A percentile compares a stretch with the other conserved stretches of the same genome.
Evolutionary conservation across 768 basidiomycete species (phyloP).

Genomic region (Pleurotus tuoliensis): DNA sequence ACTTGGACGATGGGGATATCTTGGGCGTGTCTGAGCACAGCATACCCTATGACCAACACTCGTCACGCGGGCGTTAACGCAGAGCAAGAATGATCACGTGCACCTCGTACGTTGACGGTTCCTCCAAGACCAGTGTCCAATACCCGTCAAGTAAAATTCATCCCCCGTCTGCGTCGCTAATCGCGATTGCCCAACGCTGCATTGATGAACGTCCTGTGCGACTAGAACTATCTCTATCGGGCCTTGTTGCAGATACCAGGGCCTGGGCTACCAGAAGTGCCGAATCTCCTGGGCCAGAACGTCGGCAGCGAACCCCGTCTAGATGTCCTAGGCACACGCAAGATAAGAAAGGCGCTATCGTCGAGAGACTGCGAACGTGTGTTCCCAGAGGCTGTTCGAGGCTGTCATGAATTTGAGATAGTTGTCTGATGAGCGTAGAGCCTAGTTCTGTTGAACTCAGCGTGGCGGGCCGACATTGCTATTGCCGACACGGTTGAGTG

Average conservation of each 20-base stretch:
- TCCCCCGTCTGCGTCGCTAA: constrained; percentile 8
- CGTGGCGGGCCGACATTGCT: no score
- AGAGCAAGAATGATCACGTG: no score
- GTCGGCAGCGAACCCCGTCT: constrained; percentile 50
- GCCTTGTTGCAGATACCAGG: constrained; percentile 40
- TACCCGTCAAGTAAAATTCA: constrained; percentile 90
- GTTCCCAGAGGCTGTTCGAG: constrained; percentile 75
- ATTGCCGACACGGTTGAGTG: no score
- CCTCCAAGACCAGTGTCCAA: constrained; percentile 81
- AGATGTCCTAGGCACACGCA: constrained; percentile 57
- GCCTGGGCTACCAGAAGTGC: constrained; percentile 63
- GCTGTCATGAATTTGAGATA: constrained; percentile 84
- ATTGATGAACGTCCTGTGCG: constrained; percentile 9
- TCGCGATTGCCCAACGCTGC: constrained; percentile 8
- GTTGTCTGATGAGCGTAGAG: constrained; percentile 64
- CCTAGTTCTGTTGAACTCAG: no score
- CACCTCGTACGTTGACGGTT: constrained; percentile 61
- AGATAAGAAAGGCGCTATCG: constrained; percentile 35
- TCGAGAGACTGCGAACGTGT: constrained; percentile 58
- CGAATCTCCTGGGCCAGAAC: constrained; percentile 34
- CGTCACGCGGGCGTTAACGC: neutral
- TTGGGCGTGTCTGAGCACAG: neutral
- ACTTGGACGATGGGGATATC: constrained; percentile 65
- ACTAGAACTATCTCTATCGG: constrained; percentile 23
- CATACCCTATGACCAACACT: neutral